phyloP scores from a whole-genome alignment of 495 filamentous ascomycete species.

The Bacidia gigantensis region DNA sequence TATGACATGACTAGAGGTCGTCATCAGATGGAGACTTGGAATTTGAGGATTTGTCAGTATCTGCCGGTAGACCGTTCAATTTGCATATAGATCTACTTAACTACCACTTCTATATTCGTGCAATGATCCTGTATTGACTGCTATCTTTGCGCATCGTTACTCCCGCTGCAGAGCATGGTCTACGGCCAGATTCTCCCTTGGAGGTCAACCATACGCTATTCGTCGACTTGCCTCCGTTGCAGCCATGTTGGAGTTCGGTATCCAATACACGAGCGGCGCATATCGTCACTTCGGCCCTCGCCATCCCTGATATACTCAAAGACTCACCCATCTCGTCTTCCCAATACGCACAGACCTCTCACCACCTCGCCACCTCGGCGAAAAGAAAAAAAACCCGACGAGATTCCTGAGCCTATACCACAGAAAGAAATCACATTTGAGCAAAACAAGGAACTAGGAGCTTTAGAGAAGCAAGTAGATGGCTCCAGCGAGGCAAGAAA shows the following conservation, averaged over 20 bases:
- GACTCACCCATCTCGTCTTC: constrained; percentile 22
- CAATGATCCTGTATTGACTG: too few relatives aligned
- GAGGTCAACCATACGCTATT: constrained; percentile 37
- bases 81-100: too few relatives aligned
- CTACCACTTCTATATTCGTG: neutral
- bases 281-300: neutral
- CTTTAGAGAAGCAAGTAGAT: constrained; percentile 24
- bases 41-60: too few relatives aligned
- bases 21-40: too few relatives aligned
- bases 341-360: constrained; percentile 6
- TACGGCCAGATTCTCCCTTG: constrained; percentile 41
- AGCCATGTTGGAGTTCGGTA: neutral
- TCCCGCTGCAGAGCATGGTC: constrained; percentile 30
- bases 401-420: constrained; percentile 30
- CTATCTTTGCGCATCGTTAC: too few relatives aligned
- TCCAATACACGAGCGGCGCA: neutral
- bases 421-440: constrained; percentile 23
- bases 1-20: too few relatives aligned
- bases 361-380: constrained; percentile 13
- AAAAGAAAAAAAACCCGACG: constrained; percentile 17
- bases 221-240: neutral
- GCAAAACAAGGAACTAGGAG: constrained; percentile 21
- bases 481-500: constrained; percentile 30
- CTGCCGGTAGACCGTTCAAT: too few relatives aligned
- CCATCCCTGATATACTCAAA: constrained; percentile 18